Conservation (phyloP, 2,329 filamentous ascomycete genomes). For the Penicillium sp. region DNA sequence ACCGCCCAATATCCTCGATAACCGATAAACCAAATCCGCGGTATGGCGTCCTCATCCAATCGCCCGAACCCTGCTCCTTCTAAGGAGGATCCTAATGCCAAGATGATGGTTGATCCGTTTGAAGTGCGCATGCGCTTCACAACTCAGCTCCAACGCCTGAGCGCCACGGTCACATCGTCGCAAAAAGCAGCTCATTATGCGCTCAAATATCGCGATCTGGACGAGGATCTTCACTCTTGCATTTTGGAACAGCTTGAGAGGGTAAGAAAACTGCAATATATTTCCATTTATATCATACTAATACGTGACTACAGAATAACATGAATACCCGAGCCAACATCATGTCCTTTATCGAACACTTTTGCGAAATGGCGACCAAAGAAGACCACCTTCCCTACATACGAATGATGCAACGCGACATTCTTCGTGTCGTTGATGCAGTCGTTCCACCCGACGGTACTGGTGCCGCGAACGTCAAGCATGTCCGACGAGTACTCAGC, state of each 20-base stretch:
- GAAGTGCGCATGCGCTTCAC: slow-evolving; percentile 99
- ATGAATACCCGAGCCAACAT: slow-evolving; percentile 99
- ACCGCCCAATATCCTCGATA: background rate
- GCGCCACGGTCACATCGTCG: slow-evolving; percentile 82
- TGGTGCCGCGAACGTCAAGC: slow-evolving; percentile 90
- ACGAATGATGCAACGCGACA: slow-evolving; percentile 92
- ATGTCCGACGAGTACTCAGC: slow-evolving; percentile 77
- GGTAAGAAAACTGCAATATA: slow-evolving; percentile 48
- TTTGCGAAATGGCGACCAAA: slow-evolving; percentile 79
- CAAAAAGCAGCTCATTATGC: slow-evolving; percentile 95
- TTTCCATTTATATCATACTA: background rate
- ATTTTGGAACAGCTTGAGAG: slow-evolving; percentile 93
- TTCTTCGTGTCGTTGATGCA: slow-evolving; percentile 84
- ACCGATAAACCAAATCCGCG: background rate
- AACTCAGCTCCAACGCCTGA: slow-evolving; percentile 81
- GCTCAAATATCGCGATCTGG: slow-evolving; percentile 88
- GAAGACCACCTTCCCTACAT: slow-evolving; percentile 79
- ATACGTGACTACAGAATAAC: slow-evolving; percentile 61
- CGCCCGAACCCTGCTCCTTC: background rate
- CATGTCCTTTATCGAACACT: slow-evolving; percentile 97
- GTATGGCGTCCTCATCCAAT: background rate
- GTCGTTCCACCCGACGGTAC: slow-evolving; percentile 85
- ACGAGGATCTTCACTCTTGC: slow-evolving; percentile 95
- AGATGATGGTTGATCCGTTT: slow-evolving; percentile 79
- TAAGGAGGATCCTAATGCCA: background rate